Percentiles rank a stretch among this genome's conserved stretches.
These are phyloP conservation scores for Cladophialophora exuberans DNA, from an alignment of 2,329 filamentous ascomycete species.

Conservation along the genomic window DNA sequence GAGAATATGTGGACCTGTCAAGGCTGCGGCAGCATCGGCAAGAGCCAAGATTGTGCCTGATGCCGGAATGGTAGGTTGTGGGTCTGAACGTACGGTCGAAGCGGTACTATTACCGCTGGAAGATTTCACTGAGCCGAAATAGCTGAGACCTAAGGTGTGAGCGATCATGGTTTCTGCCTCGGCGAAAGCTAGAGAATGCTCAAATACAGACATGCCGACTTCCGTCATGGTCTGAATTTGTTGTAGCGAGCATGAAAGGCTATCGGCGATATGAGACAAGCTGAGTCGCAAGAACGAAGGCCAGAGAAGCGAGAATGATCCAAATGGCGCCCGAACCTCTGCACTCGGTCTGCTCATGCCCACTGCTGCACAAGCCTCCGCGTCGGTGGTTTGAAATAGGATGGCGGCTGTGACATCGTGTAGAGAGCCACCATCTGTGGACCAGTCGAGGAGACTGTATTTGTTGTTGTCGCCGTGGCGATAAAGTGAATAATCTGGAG, in stretches of 20 bases:
- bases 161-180: constrained; percentile 89
- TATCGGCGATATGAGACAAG: constrained; percentile 85
- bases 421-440: constrained; percentile 69
- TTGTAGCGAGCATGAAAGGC: constrained; percentile 82
- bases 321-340: constrained; percentile 62
- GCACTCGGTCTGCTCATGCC: constrained; percentile 67
- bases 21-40: constrained; percentile 28
- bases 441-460: constrained; percentile 69
- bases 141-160: constrained; percentile 73
- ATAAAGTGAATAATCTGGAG: constrained; percentile 68
- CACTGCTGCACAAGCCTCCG: constrained; percentile 73
- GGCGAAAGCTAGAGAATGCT: constrained; percentile 93
- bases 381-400: constrained; percentile 73
- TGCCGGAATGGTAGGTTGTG: constrained; percentile 42
- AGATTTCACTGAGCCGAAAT: constrained; percentile 58
- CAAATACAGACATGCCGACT: constrained; percentile 94
- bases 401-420: constrained; percentile 73
- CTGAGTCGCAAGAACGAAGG: constrained; percentile 57
- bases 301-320: constrained; percentile 72
- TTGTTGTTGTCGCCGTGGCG: constrained; percentile 71
- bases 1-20: constrained; percentile 62
- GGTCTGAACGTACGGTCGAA: constrained; percentile 46
- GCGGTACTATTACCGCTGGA: constrained; percentile 9
- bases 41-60: constrained; percentile 43
- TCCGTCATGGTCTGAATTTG: constrained; percentile 79